phyloP scores from a whole-genome alignment of 2,329 filamentous ascomycete genomes.

The Arthrobotrys entomopaga region DNA sequence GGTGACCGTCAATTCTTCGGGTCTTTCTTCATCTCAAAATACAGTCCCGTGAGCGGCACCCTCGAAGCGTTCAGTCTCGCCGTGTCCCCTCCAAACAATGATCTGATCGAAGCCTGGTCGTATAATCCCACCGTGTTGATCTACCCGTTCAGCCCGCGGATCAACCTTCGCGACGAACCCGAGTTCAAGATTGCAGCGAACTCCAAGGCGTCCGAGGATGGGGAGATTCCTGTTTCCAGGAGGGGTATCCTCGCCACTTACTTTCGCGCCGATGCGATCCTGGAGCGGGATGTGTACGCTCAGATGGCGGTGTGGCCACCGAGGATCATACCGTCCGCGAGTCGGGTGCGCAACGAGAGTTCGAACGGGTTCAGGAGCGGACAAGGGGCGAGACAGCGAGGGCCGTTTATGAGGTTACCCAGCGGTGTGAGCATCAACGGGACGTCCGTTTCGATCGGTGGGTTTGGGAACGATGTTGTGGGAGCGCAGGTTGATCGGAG shows the following conservation, averaged over 20 bases:
- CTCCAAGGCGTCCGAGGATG: conserved; percentile 47
- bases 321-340: conserved; percentile 55
- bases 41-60: conserved; percentile 54
- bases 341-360: conserved; percentile 49
- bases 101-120: conserved; percentile 46
- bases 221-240: conserved; percentile 52
- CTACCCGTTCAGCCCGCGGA: conserved; percentile 37
- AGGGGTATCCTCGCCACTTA: conserved; percentile 43
- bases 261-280: conserved; percentile 51
- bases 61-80: conserved; percentile 56
- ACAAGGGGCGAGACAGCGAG: conserved; percentile 18
- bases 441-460: conserved; percentile 28
- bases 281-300: conserved; percentile 43
- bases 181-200: conserved; percentile 55
- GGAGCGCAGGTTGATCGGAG: conserved; percentile 39
- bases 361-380: conserved; percentile 37
- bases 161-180: conserved; percentile 54
- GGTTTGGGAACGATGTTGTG: conserved; percentile 15
- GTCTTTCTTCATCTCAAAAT: conserved; percentile 56
- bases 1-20: conserved; percentile 56
- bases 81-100: conserved; percentile 4
- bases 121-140: conserved; percentile 46
- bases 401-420: conserved; percentile 37
- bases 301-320: conserved; percentile 58
- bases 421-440: conserved; percentile 49